Conservation (phyloP, 768 basidiomycete genomes). For the Lactifluus echinatus region DNA sequence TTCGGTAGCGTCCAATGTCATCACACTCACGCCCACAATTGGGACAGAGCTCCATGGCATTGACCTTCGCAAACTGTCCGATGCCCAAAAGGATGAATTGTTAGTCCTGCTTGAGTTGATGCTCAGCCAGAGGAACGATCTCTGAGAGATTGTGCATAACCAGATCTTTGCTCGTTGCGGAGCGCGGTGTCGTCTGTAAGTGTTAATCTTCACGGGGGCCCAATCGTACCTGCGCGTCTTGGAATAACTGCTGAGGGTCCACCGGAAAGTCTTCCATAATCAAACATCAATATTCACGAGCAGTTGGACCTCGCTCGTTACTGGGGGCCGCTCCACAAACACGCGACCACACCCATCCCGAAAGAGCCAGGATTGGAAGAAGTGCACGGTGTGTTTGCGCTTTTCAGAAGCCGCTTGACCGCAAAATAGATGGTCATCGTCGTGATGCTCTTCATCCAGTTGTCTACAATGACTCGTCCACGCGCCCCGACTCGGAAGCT, state of each 20-base stretch:
- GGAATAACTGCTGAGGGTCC: too few species aligned
- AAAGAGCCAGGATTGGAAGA: too few species aligned
- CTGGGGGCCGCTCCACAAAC: constrained; percentile 72
- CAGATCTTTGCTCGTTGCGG: constrained; percentile 65
- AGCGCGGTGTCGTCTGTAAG: constrained; percentile 71
- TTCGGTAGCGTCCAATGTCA: constrained; percentile 57
- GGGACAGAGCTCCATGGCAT: constrained; percentile 73
- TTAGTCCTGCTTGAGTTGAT: constrained; percentile 36
- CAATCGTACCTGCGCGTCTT: too few species aligned
- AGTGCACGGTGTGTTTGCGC: too few species aligned
- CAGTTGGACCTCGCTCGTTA: constrained; percentile 66
- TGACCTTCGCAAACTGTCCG: constrained; percentile 60
- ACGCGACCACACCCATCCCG: constrained; percentile 76
- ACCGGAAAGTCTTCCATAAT: constrained; percentile 71
- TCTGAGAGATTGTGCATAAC: not conserved
- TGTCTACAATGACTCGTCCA: too few species aligned
- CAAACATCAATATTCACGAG: constrained; percentile 59
- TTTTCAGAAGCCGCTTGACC: too few species aligned
- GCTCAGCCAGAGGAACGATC: too few species aligned
- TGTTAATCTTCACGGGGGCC: not conserved
- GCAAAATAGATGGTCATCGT: too few species aligned
- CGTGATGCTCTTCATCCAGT: too few species aligned
- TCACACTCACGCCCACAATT: constrained; percentile 59
- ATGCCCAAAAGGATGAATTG: constrained; percentile 73
- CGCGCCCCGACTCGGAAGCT: too few species aligned